Conservation (phyloP, 768 basidiomycete genomes). For the Solioccasus polychromus region DNA sequence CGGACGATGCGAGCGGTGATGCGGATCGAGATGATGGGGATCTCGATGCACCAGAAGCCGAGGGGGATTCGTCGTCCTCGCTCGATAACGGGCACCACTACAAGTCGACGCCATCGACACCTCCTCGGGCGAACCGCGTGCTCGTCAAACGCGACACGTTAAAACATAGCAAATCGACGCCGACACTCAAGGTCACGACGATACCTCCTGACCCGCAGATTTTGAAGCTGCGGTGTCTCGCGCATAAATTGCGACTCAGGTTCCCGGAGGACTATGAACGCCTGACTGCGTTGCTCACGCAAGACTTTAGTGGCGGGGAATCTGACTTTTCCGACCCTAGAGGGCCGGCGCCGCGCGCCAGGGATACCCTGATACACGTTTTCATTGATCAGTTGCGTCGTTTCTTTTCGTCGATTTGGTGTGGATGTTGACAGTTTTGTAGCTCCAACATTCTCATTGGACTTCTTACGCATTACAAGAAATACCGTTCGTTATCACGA, state of each 20-base stretch:
- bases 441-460: slow-evolving; percentile 91
- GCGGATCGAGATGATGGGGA: slow-evolving; percentile 24
- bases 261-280: slow-evolving; percentile 51
- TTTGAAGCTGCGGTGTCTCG: slow-evolving; percentile 51
- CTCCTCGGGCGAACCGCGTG: slow-evolving; percentile 22
- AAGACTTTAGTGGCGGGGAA: slow-evolving; percentile 34
- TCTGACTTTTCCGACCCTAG: slow-evolving; percentile 35
- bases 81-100: slow-evolving; percentile 17
- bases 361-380: slow-evolving; percentile 37
- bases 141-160: slow-evolving; percentile 25
- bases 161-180: slow-evolving; percentile 48
- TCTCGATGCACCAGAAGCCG: slow-evolving; percentile 13
- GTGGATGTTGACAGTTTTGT: not conserved
- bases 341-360: slow-evolving; percentile 31
- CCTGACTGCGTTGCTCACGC: slow-evolving; percentile 31
- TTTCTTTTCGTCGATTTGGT: not conserved
- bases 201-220: slow-evolving; percentile 46
- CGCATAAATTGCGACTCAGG: slow-evolving; percentile 51
- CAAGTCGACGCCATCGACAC: slow-evolving; percentile 32
- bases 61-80: slow-evolving; percentile 30
- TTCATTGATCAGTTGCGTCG: slow-evolving; percentile 45
- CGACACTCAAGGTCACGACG: slow-evolving; percentile 38
- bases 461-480: slow-evolving; percentile 66
- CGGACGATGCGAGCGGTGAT: slow-evolving; percentile 25
- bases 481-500: slow-evolving; percentile 40